Base-by-base conservation (phyloP, 441 rosid genomes). In the Dalechampia spathulata region DNA sequence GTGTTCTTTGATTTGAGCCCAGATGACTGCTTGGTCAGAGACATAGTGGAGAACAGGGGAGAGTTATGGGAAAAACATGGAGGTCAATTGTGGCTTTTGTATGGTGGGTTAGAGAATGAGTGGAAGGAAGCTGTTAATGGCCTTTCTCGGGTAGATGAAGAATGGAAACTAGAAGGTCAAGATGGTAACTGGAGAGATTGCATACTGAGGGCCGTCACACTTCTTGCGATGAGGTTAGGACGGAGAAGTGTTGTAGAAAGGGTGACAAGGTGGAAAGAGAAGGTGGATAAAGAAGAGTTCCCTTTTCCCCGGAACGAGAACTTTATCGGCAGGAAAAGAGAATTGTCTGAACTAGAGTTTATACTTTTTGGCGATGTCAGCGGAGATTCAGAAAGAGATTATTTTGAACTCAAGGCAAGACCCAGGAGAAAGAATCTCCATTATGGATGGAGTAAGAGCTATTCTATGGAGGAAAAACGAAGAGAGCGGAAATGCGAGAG, bases 131-230 rank as follows among this genome's bases (percentile, higher is more conserved):
- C 97, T 1, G 79, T 93, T 39, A 73, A 72, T 19, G 73, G 90
- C 58, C 70, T 93, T 23, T 75, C 82, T 7, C 75, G 87, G 3
- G 83, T 77, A 59, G 93, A 83, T 72, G 97, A n/a, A n/a, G n/a
- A 93, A 17, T 83, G 95, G 92, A 89, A 90, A 70, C 81, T 89
- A 42, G 95, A 90, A 71, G 95, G 96, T 65, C 89, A 72, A 46
- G 89, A 85, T 19, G 97, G 97, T 50, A 78, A 81, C 48, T 90
- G 96, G 97, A 83, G 97, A 75, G 93, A 87, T 21, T 87, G 97
- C 73, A 80, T 90, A 32, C 64, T 83, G 52, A 78, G 79, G 50
- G 78, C 89, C 2, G 92, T 90, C 51, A 79, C 83, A 16, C 69
- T 82, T 19, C 55, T 93, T 47, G 99, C 96, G 0, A 74, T 69